Evolutionary conservation across 108 stramenopile genomes (phyloP), one percentile per base, ranked within the genome.

Genomic region (Skeletonema tropicum): DNA sequence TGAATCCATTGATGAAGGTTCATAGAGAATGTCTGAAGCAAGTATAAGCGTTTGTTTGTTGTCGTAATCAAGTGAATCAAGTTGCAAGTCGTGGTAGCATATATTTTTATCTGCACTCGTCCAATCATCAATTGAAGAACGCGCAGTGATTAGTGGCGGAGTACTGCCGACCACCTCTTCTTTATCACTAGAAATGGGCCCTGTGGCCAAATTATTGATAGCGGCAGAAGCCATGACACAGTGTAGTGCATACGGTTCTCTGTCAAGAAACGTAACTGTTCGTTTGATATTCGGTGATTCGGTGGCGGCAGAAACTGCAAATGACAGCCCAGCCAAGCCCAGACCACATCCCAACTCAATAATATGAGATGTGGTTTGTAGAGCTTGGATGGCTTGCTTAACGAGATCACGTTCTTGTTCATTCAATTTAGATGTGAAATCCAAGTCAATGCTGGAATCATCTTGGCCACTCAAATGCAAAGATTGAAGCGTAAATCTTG

Each of bases 211-310:
- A 0, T 64, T 35, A 58, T 86, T 81, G 32, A 66, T 55, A 1
- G 76, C 66, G 2, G 86, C 86, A 55, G 79, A 81, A 3, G 86
- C 52, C 75, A 86, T 70, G 9, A 63, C 86, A 55, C 86, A 86
- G 30, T 86, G 86, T 46, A 86, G 39, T 2, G 86, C 86, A 63
- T 75, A 81, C 7, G 79, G 83, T 46, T 86, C 86, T 60, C 83
- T 38, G 65, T 86, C 83, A 1, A 83, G 60, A 59, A 86, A 74
- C 15, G 79, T 80, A 10, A 80, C 64, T 38, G 79, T 80, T 70
- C 73, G 57, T 39, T 30, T 46, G 55, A 23, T 46, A 35, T 33
- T 25, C 19, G 36, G 23, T 36, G 57, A 21, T 38, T 23, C 14
- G 19, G 66, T 17, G 0, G 73, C 59, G 3, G 45, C 41, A 13